Evolutionary conservation across 108 stramenopile genomes (phyloP).

Genomic region (Fistulifera pelliculosa): DNA sequence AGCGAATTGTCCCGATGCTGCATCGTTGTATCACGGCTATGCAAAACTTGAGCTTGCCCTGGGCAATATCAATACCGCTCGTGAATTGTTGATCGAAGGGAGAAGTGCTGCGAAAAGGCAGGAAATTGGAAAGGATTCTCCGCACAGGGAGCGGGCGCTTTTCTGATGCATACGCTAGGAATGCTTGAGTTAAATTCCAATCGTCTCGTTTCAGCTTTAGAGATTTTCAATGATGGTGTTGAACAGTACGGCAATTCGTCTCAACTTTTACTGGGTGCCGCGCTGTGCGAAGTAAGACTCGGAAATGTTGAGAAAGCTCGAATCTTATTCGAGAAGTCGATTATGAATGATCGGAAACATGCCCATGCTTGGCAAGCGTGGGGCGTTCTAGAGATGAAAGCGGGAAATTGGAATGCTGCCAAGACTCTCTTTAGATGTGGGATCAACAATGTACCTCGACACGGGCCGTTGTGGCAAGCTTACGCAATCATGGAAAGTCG

Average conservation of each 20-base stretch:
- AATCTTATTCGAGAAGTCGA: slow-evolving; percentile 49
- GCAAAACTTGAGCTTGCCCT: slow-evolving; percentile 67
- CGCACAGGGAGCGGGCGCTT: slow-evolving; percentile 41
- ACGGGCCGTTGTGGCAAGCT: slow-evolving; percentile 79
- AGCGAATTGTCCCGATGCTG: slow-evolving; percentile 62
- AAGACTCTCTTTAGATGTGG: slow-evolving; percentile 66
- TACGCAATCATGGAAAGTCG: slow-evolving; percentile 57
- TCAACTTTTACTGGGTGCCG: slow-evolving; percentile 65
- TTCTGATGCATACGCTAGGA: slow-evolving; percentile 74
- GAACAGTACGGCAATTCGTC: slow-evolving; percentile 55
- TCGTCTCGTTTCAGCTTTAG: slow-evolving; percentile 40
- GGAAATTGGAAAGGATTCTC: slow-evolving; percentile 33
- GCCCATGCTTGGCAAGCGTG: slow-evolving; percentile 86
- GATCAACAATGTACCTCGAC: slow-evolving; percentile 52
- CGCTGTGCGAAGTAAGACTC: slow-evolving; percentile 61
- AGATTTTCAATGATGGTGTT: slow-evolving; percentile 55
- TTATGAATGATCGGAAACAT: slow-evolving; percentile 48
- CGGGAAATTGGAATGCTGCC: slow-evolving; percentile 61
- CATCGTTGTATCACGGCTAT: slow-evolving; percentile 76
- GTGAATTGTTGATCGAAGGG: slow-evolving; percentile 43
- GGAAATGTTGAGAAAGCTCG: slow-evolving; percentile 64
- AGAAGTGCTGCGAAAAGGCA: slow-evolving; percentile 34
- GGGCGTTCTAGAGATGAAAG: slow-evolving; percentile 82
- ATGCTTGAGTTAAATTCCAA: slow-evolving; percentile 77
- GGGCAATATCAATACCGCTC: slow-evolving; percentile 58